A percentile compares a stretch with the other conserved stretches of the same genome.
phyloP scores from a whole-genome alignment of 2,329 filamentous ascomycete genomes.

The Arthrinium phaeospermum region DNA sequence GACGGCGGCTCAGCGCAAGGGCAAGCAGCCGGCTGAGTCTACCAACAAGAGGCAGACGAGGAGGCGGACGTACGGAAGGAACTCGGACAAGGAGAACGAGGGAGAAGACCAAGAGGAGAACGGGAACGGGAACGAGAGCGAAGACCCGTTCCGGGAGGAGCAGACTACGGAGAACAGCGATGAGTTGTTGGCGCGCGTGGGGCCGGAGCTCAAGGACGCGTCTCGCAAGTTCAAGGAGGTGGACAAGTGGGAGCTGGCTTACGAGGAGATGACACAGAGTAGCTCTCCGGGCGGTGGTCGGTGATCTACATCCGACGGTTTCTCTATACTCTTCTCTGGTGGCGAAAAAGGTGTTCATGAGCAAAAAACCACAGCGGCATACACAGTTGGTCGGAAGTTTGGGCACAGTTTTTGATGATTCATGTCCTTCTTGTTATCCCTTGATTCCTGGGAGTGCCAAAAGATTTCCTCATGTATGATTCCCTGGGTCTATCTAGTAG shows the following conservation, averaged over 20 bases:
- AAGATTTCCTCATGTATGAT: neutral
- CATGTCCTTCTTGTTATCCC: neutral
- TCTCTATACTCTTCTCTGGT: neutral
- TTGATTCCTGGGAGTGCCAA: conserved; percentile 24
- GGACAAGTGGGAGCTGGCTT: conserved; percentile 71
- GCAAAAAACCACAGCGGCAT: neutral
- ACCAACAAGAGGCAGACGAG: conserved; percentile 24
- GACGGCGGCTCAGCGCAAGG: conserved; percentile 24
- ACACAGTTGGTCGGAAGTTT: neutral
- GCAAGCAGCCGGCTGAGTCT: conserved; percentile 26
- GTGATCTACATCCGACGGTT: conserved; percentile 32
- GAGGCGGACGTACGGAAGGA: conserved; percentile 56
- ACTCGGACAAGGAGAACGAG: conserved; percentile 66
- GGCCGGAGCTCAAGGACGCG: conserved; percentile 63
- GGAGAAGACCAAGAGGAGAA: conserved; percentile 39
- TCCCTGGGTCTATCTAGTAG: neutral
- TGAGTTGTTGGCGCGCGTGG: conserved; percentile 45
- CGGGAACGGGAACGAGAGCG: conserved; percentile 44
- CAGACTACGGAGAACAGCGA: conserved; percentile 42
- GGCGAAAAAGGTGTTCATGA: neutral
- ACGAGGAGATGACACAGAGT: conserved; percentile 65
- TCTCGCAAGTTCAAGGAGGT: conserved; percentile 71
- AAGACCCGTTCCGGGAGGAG: conserved; percentile 23
- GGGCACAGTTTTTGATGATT: neutral
- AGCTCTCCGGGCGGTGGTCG: conserved; percentile 59